These are phyloP conservation scores for Umbelopsis sp. DNA, from an alignment of 192 early-diverging fungal species.

Conservation along the genomic window DNA sequence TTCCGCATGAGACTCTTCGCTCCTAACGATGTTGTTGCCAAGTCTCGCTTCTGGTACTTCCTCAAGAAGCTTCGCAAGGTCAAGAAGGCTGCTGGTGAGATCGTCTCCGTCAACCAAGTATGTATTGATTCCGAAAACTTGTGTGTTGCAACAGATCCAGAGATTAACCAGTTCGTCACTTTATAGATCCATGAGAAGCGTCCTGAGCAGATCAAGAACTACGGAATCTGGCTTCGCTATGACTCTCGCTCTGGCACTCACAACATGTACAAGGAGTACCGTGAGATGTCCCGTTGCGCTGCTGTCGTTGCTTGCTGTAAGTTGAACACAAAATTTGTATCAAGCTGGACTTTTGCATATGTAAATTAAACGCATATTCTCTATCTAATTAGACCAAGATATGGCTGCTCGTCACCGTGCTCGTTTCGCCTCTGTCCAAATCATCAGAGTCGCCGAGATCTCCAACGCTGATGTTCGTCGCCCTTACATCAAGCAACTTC, in stretches of 20 bases:
- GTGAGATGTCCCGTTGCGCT: slow-evolving; percentile 85
- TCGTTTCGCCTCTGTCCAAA: slow-evolving; percentile 95
- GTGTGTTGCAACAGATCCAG: slow-evolving; percentile 49
- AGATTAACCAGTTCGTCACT: not conserved
- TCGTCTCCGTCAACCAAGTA: slow-evolving; percentile 96
- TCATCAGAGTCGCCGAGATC: slow-evolving; percentile 95
- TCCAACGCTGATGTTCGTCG: slow-evolving; percentile 88
- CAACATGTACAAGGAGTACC: slow-evolving; percentile 99
- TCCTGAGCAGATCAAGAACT: slow-evolving; percentile 93
- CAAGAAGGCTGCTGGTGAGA: slow-evolving; percentile 98
- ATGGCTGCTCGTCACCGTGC: slow-evolving; percentile 99
- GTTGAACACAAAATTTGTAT: slow-evolving; percentile 14
- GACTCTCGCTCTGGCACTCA: slow-evolving; percentile 99
- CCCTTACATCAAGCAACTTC: slow-evolving; percentile 96
- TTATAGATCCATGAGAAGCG: slow-evolving; percentile 89
- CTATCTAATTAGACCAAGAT: slow-evolving; percentile 73
- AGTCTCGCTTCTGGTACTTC: slow-evolving; percentile 99
- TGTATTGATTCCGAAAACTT: slow-evolving; percentile 48
- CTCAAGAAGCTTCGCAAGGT: slow-evolving; percentile 96
- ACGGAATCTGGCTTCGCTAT: slow-evolving; percentile 99
- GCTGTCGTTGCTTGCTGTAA: slow-evolving; percentile 68
- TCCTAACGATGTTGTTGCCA: slow-evolving; percentile 97
- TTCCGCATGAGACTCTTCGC: slow-evolving; percentile 99
- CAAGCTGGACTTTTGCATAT: not conserved
- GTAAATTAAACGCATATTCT: not conserved